These are phyloP conservation scores for Phytophthora sojae DNA, from an alignment of 352 stramenopile genomes.

Conservation along the genomic window DNA sequence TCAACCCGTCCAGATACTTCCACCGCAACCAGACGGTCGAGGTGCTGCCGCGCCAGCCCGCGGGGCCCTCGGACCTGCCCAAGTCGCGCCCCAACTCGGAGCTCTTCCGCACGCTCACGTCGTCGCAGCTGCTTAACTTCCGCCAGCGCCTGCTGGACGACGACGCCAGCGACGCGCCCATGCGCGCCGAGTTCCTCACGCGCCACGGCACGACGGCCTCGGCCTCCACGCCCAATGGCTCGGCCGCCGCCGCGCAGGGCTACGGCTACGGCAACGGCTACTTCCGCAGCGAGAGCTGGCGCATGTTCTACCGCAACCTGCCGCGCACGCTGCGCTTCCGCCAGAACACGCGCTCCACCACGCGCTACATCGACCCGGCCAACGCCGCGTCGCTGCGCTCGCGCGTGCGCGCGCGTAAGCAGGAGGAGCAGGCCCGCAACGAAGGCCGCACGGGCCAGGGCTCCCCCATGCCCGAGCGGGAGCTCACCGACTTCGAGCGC, in stretches of 20 bases:
- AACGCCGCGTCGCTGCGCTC: slow-evolving; percentile 72
- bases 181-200: slow-evolving; percentile 26
- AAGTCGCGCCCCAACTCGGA: slow-evolving; percentile 63
- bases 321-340: slow-evolving; percentile 75
- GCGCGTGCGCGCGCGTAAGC: slow-evolving; percentile 54
- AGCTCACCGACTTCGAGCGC: slow-evolving; percentile 63
- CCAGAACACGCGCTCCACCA: slow-evolving; percentile 79
- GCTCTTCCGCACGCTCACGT: slow-evolving; percentile 79
- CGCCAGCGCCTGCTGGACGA: slow-evolving; percentile 68
- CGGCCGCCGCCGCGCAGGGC: slow-evolving; percentile 11
- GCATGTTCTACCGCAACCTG: slow-evolving; percentile 74
- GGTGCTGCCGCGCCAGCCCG: slow-evolving; percentile 54
- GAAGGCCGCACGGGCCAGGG: slow-evolving; percentile 29
- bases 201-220: background rate
- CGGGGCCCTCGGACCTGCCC: slow-evolving; percentile 31
- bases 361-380: slow-evolving; percentile 75
- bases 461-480: slow-evolving; percentile 32
- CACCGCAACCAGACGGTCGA: slow-evolving; percentile 82
- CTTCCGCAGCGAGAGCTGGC: slow-evolving; percentile 57
- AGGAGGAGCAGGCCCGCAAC: slow-evolving; percentile 59
- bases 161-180: slow-evolving; percentile 36
- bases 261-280: slow-evolving; percentile 5
- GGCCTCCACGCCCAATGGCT: too few relatives aligned
- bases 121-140: slow-evolving; percentile 64
- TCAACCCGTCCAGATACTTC: slow-evolving; percentile 51